Percentiles rank a stretch among this genome's conserved stretches.
Evolutionary conservation across 2,329 filamentous ascomycete genomes (phyloP).

Genomic region (Talaromyces sp.): DNA sequence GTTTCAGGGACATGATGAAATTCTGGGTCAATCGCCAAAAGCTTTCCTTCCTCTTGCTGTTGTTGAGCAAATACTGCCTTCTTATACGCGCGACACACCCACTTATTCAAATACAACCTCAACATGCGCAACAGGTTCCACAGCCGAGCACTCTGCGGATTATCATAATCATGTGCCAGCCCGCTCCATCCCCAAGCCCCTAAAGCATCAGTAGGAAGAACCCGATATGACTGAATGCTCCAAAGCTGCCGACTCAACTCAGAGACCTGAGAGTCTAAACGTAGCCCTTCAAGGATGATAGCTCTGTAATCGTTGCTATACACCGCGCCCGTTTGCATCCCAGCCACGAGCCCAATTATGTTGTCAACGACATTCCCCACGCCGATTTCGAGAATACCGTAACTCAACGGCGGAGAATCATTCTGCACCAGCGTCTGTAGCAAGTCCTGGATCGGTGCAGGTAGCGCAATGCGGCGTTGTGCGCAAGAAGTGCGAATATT

Average conservation of each 20-base stretch:
- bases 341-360: background rate
- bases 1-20: background rate
- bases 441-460: background rate
- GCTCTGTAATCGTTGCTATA: background rate
- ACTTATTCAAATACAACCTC: background rate
- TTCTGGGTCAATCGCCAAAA: too few species aligned
- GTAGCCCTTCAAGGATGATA: background rate
- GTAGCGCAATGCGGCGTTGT: background rate
- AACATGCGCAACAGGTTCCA: constrained; percentile 4
- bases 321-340: background rate
- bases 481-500: background rate
- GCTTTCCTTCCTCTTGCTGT: background rate
- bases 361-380: constrained; percentile 1
- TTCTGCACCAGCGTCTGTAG: background rate
- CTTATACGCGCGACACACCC: background rate
- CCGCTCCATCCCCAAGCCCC: background rate
- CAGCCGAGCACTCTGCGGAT: background rate
- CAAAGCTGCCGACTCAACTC: background rate
- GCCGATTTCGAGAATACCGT: background rate
- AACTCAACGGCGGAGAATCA: background rate
- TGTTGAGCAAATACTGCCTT: background rate
- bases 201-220: background rate
- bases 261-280: background rate
- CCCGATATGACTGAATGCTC: background rate
- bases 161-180: constrained; percentile 1